Evolutionary conservation across 129 eudicot species (phyloP), one percentile per base, ranked within the genome.

Genomic region (Flaveria robusta): DNA sequence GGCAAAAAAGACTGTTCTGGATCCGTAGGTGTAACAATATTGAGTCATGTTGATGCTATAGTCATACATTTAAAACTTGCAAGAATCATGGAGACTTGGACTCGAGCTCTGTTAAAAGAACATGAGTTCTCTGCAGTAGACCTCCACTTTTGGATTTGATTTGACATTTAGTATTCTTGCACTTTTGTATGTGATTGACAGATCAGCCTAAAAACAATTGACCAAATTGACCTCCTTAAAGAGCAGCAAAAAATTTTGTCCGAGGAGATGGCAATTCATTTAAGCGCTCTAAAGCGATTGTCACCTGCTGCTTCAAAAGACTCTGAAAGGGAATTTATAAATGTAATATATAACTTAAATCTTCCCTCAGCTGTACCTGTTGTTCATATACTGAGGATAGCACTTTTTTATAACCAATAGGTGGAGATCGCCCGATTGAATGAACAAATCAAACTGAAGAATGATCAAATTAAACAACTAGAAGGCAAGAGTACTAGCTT

Each of bases 191-290:
- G 62, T 73, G 78, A 73, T 37, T 75, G 76, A 62, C 85, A 89
- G 97, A 85, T 88, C 49, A 85, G 96, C 83, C 66, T 81, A 47
- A 85, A 84, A 80, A 80, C 96, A 59, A 82, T 86, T 56, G 97
- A 94, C 78, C 90, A 94, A 86, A 84, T 94, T 74, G 98, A 94
- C 73, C 96, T 91, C 67, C 84, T 91, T 81, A 85, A 88, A 76
- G 97, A 94, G 86, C 98, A 91, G 72, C 93, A 94, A 59, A 94
- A 94, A 89, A 81, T 94, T 76, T 77, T 94, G 81, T 88, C 93
- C 11, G 98, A 91, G 73, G 98, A 93, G 87, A 90, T 91, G 76
- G 98, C 96, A 8, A 86, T 91, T 62, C 98, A 91, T 71, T 79
- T 81, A 84, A 91, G 96, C 86, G 84, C 90, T 72, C 79, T 94